Base-by-base conservation (phyloP, 345 rosid species). In the Psidium guajava region DNA sequence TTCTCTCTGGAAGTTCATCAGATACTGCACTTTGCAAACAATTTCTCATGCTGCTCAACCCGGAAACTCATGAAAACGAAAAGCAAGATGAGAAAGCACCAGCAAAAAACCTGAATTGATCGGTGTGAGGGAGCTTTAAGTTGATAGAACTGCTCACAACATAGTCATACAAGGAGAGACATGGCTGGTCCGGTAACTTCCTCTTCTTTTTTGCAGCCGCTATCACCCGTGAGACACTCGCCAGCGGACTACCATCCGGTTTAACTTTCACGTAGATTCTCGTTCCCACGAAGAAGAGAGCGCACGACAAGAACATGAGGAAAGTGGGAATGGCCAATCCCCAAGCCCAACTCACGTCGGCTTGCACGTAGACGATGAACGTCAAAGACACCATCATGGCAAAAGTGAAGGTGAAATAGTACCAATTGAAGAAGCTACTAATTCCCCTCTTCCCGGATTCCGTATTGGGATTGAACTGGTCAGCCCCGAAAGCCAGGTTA, bases 351-450 rank as follows among this genome's bases (percentile, higher is more conserved):
- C 95, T 93, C 54, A 92, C 89, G 75, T 91, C 89, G 15, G 92
- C 61, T 85, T 93, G 95, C 28, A 93, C 86, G 40, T 90, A 93
- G 61, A 93, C 94, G 53, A 93, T 84, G 15, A 85, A 22, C 1
- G 94, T 90, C n/a, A 90, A 54, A 10, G 95, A 89, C 18, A 91
- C 28, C 89, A 90, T 85, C 87, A 90, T 51, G 3, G 92, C 90
- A 18, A 93, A 87, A 4, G 95, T 89, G 86, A 51, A 92, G 85
- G 92, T 89, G 86, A 88, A 88, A 83, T 87, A 92, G 85, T 89
- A 93, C 93, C 94, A 93, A 51, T 93, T 92, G 89, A 92, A 92
- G 93, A 93, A 93, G 85, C 93, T 91, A 25, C 18, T 86, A n/a
- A 90, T 86, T 18, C 91, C 92, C 52, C 81, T 84, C 74, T 89